Evolutionary conservation across 176 grass and related monocot genomes (phyloP).

Genomic region (Elaeis guineensis): DNA sequence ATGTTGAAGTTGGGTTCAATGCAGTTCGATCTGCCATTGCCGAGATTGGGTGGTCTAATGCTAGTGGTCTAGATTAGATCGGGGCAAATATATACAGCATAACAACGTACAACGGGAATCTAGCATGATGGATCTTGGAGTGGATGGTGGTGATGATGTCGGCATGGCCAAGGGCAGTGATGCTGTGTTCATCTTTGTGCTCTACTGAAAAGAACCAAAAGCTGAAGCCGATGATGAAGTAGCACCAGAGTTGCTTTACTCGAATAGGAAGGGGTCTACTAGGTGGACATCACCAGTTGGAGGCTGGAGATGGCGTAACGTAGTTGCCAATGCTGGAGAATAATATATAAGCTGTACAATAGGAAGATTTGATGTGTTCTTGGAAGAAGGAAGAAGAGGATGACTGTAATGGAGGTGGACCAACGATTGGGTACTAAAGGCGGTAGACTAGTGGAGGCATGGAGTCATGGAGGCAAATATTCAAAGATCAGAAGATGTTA

Average conservation of each 20-base stretch:
- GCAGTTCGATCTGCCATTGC: constrained; percentile 54
- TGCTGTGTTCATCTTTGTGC: constrained; percentile 74
- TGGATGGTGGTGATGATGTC: constrained; percentile 37
- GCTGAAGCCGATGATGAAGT: constrained; percentile 44
- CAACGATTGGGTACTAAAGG: constrained; percentile 29
- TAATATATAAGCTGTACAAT: constrained; percentile 46
- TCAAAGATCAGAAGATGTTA: too few relatives aligned
- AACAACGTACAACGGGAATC: constrained; percentile 65
- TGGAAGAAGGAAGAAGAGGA: constrained; percentile 9
- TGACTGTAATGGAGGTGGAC: constrained; percentile 44
- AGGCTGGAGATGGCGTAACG: constrained; percentile 22
- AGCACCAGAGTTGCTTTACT: constrained; percentile 63
- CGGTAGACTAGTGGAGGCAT: too few relatives aligned
- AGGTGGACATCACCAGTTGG: constrained; percentile 36
- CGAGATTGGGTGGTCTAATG: constrained; percentile 87
- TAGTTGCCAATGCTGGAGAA: constrained; percentile 42
- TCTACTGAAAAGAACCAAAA: constrained; percentile 83
- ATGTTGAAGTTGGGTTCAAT: constrained; percentile 55
- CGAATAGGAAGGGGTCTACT: constrained; percentile 44
- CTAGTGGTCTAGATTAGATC: constrained; percentile 18
- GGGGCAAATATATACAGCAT: constrained; percentile 40
- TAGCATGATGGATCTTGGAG: constrained; percentile 29
- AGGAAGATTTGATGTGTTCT: constrained; percentile 66
- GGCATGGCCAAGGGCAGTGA: constrained; percentile 31
- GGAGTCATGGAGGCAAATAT: too few relatives aligned